Base-by-base conservation (phyloP, 2,329 filamentous ascomycete species). In the Alternaria conjuncta region DNA sequence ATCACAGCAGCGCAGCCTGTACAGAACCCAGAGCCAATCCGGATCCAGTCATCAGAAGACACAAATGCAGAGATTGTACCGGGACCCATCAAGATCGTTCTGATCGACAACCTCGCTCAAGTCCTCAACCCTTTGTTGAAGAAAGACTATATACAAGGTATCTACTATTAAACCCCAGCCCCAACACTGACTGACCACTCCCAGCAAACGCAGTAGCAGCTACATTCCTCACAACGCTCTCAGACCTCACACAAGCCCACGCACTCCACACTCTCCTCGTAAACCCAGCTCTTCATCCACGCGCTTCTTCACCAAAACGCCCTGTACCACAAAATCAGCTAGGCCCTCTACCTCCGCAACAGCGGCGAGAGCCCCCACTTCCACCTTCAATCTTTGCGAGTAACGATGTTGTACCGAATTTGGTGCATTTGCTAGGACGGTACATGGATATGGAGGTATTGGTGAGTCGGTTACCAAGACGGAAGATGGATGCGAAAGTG, bases 341-440 rank as follows among this genome's bases (percentile, higher is more conserved):
- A 32, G n/a, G 41, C 2, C 57, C 53, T 47, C 51, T 54, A 15
- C 44, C 56, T 28, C 58, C 55, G 36, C 69, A 64, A 18, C 65
- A 55, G 5, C 54, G 60, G 21, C 21, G 45, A 13, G 61, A 65
- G 26, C 62, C 63, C 2, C 68, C 76, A 18, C 67, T 73, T 7
- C 61, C 74, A 7, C 76, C 77, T 0, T 83, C 80, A 2, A 78
- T 84, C 5, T 85, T 85, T 66, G 68, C 79, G 3, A 80, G 79
- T 3, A 79, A 72, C 28, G 67, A 61, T 3, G 63, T 71, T 1
- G 69, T 78, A n/a, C 83, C 83, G 1, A 76, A 78, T 20, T 67
- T 85, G 36, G 73, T 77, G 2, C 75, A 76, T 41, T 62, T 79
- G 0, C 76, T 85, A 56, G 66, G 69, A 0, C 68, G 73, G 47